Conservation (phyloP, 768 basidiomycete genomes). For the Mycena maculata region DNA sequence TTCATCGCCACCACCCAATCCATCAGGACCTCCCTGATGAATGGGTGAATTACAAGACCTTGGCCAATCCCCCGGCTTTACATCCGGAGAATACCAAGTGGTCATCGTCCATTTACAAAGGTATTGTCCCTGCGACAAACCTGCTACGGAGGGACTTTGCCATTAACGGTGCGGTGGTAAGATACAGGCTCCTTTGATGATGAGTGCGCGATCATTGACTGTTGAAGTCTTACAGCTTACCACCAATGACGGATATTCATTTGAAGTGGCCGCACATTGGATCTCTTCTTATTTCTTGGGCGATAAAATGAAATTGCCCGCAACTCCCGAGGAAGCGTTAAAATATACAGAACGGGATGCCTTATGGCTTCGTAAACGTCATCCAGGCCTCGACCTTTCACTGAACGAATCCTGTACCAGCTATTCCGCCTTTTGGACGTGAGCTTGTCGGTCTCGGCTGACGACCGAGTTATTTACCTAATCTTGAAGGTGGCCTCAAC, state of each 20-base stretch:
- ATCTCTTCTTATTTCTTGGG: constrained; percentile 70
- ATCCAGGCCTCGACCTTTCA: constrained; percentile 62
- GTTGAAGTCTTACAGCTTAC: constrained; percentile 54
- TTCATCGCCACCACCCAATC: constrained; percentile 51
- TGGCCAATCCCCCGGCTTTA: constrained; percentile 53
- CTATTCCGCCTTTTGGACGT: constrained; percentile 65
- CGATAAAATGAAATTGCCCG: constrained; percentile 65
- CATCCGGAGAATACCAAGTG: constrained; percentile 49
- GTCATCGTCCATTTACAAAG: constrained; percentile 67
- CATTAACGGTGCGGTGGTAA: constrained; percentile 69
- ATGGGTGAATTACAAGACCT: constrained; percentile 55
- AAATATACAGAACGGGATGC: constrained; percentile 55
- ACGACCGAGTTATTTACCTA: neutral
- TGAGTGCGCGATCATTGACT: neutral
- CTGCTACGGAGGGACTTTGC: constrained; percentile 68
- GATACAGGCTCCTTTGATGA: constrained; percentile 28
- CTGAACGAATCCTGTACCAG: constrained; percentile 64
- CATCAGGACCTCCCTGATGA: constrained; percentile 21
- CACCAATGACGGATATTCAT: constrained; percentile 63
- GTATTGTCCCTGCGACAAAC: constrained; percentile 70
- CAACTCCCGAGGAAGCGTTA: constrained; percentile 58
- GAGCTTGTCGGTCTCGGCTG: constrained; percentile 37
- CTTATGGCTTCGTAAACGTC: constrained; percentile 66
- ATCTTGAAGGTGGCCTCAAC: constrained; percentile 68
- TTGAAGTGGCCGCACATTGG: constrained; percentile 70